phyloP scores from a whole-genome alignment of 495 filamentous ascomycete species.

The Venustampulla echinocandica region DNA sequence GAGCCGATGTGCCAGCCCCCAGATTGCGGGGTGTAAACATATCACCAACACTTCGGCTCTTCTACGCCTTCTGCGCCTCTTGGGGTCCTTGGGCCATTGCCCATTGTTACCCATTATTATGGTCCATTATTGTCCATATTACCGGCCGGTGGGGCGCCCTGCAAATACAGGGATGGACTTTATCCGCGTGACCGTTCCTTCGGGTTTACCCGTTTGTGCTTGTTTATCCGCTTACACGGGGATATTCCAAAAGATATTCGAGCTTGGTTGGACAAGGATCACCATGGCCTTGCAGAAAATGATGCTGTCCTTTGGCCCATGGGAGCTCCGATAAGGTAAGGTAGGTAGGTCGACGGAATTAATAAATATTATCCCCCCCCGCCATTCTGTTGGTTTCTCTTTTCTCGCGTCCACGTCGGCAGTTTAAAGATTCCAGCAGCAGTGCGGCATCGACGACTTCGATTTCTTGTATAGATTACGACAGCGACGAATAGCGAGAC shows the following conservation, averaged over 20 bases:
- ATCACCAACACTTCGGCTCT: background rate
- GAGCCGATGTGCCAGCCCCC: background rate
- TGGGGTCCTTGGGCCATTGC: background rate
- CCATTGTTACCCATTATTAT: no score
- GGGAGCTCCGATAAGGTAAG: background rate
- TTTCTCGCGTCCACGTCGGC: background rate
- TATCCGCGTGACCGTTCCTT: no score
- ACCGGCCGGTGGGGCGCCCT: no score
- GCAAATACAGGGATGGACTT: no score
- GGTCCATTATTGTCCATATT: no score
- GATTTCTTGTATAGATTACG: background rate
- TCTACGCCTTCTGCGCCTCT: background rate
- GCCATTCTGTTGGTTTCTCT: background rate
- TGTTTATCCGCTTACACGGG: background rate
- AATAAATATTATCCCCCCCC: constrained; percentile 3
- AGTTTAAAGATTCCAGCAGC: background rate
- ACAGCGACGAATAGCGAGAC: background rate
- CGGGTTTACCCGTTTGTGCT: no score
- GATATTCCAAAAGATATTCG: background rate
- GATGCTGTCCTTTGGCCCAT: background rate
- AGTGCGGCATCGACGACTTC: background rate
- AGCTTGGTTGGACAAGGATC: background rate
- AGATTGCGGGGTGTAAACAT: background rate
- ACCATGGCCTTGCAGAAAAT: no score
- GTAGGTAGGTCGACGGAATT: no score